Evolutionary conservation across 768 basidiomycete species (phyloP), one percentile per base, ranked within the genome.

Genomic region (Sistotremastrum suecicum): DNA sequence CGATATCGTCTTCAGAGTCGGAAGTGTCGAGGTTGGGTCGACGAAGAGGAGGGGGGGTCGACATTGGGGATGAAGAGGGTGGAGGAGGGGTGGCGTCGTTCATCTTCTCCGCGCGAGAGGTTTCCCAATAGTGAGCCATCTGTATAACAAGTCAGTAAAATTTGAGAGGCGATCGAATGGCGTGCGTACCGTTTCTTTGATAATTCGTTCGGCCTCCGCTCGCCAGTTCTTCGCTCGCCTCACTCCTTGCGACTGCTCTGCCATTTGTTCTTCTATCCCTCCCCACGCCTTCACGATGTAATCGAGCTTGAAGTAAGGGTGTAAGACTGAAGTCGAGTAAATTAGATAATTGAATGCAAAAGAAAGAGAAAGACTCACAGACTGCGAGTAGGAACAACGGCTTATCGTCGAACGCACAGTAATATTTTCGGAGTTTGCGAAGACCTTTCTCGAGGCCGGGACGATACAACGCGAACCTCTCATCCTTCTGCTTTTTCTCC

Each of bases 261-360:
- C 12, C 4, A 3, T 41, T 31, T 62, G 59, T 37, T 63, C 61
- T 1, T 53, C 42, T 0, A 46, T 43, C 4, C 62, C 53, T 4
- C 61, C 60, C 61, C 61, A 63, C 4, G 43, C 37, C 10, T 51
- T 7, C 38, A 54, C n/a, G 3, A 59, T 58, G 45, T 61, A 64
- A 0, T 37, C 31, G 0, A 62, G 48, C n/a, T 63, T 63, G 50
- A 54, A 63, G 44, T 62, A 65, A 0, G 56, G 62, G 35, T 64
- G 59, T 8, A 62, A 42, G 2, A 55, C 58, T 60, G 39, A 11
- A 32, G 12, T 12, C n/a, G n/a, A 38, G 20, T 12, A 30, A 5
- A 34, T 40, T 36, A 48, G 6, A n/a, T 40, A 39, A 45, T 20
- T 38, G 35, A 11, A 43, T 40, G 10, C 32, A 32, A 3, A 8